Conservation (phyloP, 345 rosid species). For the Aethionema arabicum region DNA sequence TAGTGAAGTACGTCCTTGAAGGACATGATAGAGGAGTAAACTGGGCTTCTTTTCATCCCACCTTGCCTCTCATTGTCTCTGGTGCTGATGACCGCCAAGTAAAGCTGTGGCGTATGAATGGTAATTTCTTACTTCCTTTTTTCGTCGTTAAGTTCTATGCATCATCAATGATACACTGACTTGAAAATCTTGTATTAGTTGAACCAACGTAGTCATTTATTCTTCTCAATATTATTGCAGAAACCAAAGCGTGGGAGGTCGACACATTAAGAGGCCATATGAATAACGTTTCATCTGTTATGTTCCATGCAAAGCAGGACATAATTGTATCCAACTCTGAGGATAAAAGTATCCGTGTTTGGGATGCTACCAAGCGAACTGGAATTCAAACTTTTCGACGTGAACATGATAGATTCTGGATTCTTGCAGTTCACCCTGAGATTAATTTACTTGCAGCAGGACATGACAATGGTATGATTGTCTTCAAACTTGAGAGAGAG, state of each 20-base stretch:
- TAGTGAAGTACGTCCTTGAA: slow-evolving; percentile 93
- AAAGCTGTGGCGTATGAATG: slow-evolving; percentile 97
- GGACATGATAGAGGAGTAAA: slow-evolving; percentile 99
- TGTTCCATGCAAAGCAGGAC: slow-evolving; percentile 97
- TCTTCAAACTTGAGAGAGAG: slow-evolving; percentile 95
- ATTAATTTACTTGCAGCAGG: slow-evolving; percentile 97
- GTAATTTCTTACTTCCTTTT: slow-evolving; percentile 36
- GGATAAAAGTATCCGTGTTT: slow-evolving; percentile 93
- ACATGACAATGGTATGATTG: slow-evolving; percentile 96
- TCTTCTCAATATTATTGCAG: slow-evolving; percentile 44
- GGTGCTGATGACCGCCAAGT: slow-evolving; percentile 99
- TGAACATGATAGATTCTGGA: slow-evolving; percentile 97
- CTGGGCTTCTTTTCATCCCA: slow-evolving; percentile 99
- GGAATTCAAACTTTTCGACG: slow-evolving; percentile 93
- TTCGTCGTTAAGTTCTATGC: neutral
- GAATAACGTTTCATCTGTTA: slow-evolving; percentile 92
- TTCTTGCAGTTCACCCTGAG: slow-evolving; percentile 90
- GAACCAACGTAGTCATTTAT: slow-evolving; percentile 1
- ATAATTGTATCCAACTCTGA: slow-evolving; percentile 96
- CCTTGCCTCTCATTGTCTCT: slow-evolving; percentile 88
- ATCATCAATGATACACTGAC: neutral
- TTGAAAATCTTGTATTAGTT: neutral
- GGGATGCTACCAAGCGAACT: slow-evolving; percentile 94
- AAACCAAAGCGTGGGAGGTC: slow-evolving; percentile 99
- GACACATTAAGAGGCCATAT: slow-evolving; percentile 96